These are phyloP conservation scores for Hibiscus tridactylites DNA, from an alignment of 345 rosid species.

Conservation along the genomic window DNA sequence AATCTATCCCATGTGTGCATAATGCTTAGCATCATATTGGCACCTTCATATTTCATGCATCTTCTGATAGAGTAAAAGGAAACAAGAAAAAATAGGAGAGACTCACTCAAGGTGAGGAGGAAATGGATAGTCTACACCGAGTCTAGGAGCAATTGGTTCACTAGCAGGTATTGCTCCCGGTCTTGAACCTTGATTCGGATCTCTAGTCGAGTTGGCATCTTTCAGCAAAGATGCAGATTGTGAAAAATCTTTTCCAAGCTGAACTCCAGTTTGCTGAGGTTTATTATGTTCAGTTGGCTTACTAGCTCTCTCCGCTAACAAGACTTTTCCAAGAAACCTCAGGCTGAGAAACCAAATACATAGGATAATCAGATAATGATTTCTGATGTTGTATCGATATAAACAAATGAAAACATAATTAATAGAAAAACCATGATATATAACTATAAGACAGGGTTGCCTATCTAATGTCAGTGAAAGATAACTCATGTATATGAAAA, in stretches of 20 bases:
- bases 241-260: slow-evolving; percentile 27
- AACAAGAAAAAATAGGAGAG: neutral
- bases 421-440: neutral
- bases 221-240: slow-evolving; percentile 18
- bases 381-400: neutral
- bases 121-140: slow-evolving; percentile 80
- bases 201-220: slow-evolving; percentile 27
- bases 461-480: no score
- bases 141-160: slow-evolving; percentile 78
- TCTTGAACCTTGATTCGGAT: slow-evolving; percentile 23
- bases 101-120: slow-evolving; percentile 88
- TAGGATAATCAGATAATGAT: neutral
- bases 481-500: neutral
- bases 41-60: neutral
- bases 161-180: slow-evolving; percentile 30
- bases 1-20: neutral
- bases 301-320: slow-evolving; percentile 66
- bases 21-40: neutral
- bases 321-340: slow-evolving; percentile 89
- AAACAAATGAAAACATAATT: neutral
- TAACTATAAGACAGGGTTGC: no score
- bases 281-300: slow-evolving; percentile 40
- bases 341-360: slow-evolving; percentile 39
- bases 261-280: slow-evolving; percentile 29
- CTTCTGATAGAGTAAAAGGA: neutral